A percentile compares a stretch with the other conserved stretches of the same genome.
Conservation (phyloP, 1,284 basidiomycete genomes). For the Wolfiporia cocos region DNA sequence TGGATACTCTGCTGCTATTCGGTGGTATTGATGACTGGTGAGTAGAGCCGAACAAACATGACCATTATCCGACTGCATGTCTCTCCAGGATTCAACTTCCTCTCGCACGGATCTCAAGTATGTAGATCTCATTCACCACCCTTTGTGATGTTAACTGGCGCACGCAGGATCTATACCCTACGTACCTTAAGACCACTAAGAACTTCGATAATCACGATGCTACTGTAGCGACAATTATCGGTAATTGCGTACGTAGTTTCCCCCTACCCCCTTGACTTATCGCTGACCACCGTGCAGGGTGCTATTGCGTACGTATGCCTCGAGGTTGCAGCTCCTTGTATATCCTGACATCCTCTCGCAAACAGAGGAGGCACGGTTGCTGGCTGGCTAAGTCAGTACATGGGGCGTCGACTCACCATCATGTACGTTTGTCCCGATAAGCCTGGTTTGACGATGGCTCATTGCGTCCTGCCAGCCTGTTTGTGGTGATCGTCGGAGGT, state of each 20-base stretch:
- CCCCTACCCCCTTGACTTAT: slow-evolving; percentile 5
- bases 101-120: slow-evolving; percentile 80
- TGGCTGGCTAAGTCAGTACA: slow-evolving; percentile 77
- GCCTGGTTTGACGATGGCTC: slow-evolving; percentile 7
- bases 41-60: too few relatives aligned
- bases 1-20: slow-evolving; percentile 88
- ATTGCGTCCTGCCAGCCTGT: slow-evolving; percentile 31
- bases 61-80: not conserved
- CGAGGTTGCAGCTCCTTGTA: not conserved
- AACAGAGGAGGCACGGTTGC: slow-evolving; percentile 69
- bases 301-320: slow-evolving; percentile 53
- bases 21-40: slow-evolving; percentile 72
- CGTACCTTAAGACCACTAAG: slow-evolving; percentile 65
- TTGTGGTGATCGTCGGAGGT: slow-evolving; percentile 51
- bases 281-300: slow-evolving; percentile 40
- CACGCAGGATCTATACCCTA: slow-evolving; percentile 67
- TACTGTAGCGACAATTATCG: slow-evolving; percentile 87
- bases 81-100: slow-evolving; percentile 82
- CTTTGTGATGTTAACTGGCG: not conserved
- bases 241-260: slow-evolving; percentile 60
- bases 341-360: slow-evolving; percentile 5
- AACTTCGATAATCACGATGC: slow-evolving; percentile 53
- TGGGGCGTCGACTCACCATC: slow-evolving; percentile 86
- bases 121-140: slow-evolving; percentile 7
- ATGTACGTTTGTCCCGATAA: slow-evolving; percentile 39